Evolutionary conservation across 1,284 basidiomycete species (phyloP), one percentile per base, ranked within the genome.

Genomic region (Thecaphora thlaspeos): DNA sequence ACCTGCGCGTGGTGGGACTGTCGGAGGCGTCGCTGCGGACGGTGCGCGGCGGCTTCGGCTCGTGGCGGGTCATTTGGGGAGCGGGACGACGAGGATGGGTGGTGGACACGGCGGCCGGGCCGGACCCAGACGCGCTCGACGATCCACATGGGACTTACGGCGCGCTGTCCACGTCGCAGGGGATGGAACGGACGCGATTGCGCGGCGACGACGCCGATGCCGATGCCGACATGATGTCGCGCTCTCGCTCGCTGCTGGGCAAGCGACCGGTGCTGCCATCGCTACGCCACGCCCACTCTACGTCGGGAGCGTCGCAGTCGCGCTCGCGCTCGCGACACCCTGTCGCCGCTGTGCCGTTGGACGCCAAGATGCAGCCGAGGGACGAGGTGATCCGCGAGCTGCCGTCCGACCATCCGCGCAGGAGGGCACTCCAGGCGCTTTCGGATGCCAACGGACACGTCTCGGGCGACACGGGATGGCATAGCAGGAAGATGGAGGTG

Each of bases 71-170:
- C 54, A 83, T 97, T 36, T 83, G 85, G 65, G 92, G 90, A 71
- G 93, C 95, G 74, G 94, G 94, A 2, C 87, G 91, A 0, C 81
- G 94, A 39, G 93, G 91, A 2, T 98, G 94, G 92, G 95, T 93
- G 71, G 90, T 94, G 50, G 90, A 95, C 76, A 84, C 86, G 0
- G 88, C 88, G 15, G 87, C 86, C 46, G 89, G 88, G 2, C 94
- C 91, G 87, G 81, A 88, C 40, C 73, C 71, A 2, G 64, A 76
- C 15, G 70, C 67, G 34, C 59, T 57, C 30, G 67, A 71, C 45
- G 64, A 60, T 37, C 57, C 40, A 8, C 41, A 34, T 17, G 32
- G 32, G 10, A 34, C 32, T 3, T 34, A 34, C 15, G 32, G 32
- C 11, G 32, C 32, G 9, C 11, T 34, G 32, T 18, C 4, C 19